Conservation (phyloP, 2,329 filamentous ascomycete genomes). For the Verruconis gallopava region DNA sequence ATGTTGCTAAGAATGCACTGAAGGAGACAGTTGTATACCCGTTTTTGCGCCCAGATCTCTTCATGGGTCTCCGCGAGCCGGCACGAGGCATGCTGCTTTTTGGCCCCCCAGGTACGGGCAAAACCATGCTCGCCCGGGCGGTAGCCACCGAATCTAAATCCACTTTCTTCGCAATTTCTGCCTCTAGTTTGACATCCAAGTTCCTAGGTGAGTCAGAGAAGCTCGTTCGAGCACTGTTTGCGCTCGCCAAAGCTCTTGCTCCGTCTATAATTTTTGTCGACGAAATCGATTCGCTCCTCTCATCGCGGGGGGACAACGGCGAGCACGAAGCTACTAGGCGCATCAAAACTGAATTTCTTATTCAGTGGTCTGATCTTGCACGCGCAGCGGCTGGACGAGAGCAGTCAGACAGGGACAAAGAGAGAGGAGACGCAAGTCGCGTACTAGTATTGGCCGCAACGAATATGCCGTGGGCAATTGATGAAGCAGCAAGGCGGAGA, state of each 20-base stretch:
- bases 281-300: conserved; percentile 90
- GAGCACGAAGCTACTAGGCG: conserved; percentile 88
- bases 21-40: conserved; percentile 97
- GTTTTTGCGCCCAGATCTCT: conserved; percentile 86
- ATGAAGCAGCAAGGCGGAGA: conserved; percentile 79
- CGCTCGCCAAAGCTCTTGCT: conserved; percentile 74
- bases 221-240: conserved; percentile 81
- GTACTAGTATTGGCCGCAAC: conserved; percentile 92
- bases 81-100: conserved; percentile 93
- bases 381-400: conserved; percentile 82
- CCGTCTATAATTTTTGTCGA: conserved; percentile 98
- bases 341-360: conserved; percentile 95
- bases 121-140: conserved; percentile 91
- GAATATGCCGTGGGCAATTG: conserved; percentile 94
- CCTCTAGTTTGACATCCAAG: conserved; percentile 87
- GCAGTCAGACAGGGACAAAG: conserved; percentile 49
- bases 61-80: conserved; percentile 88
- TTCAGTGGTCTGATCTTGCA: conserved; percentile 92
- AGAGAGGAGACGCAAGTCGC: conserved; percentile 67
- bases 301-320: conserved; percentile 58
- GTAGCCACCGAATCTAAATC: conserved; percentile 91
- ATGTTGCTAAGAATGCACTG: conserved; percentile 78
- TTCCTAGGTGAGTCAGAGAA: conserved; percentile 96
- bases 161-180: conserved; percentile 94
- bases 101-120: conserved; percentile 92